Evolutionary conservation across 2,329 filamentous ascomycete genomes (phyloP).

Genomic region (Cladosporium sp.): DNA sequence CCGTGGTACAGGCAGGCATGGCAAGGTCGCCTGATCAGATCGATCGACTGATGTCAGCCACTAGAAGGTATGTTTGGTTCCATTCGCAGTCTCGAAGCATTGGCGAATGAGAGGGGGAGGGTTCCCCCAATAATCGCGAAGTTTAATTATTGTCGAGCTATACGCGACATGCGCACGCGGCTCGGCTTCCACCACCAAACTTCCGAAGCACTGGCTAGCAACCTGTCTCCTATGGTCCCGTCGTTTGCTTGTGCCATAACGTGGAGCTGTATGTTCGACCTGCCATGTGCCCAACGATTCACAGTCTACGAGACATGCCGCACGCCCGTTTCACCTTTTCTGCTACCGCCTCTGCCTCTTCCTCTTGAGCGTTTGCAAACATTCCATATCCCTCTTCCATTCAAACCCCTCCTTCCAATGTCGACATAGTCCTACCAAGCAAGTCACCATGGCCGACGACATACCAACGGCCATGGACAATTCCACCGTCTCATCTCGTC

Average conservation of each 20-base stretch:
- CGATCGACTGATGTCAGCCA: not conserved
- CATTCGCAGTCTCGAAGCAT: not conserved
- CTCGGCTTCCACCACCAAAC: slow-evolving; percentile 6
- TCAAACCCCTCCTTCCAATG: slow-evolving; percentile 1
- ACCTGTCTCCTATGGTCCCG: not conserved
- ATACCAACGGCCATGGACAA: slow-evolving; percentile 30
- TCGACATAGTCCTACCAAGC: slow-evolving; percentile 5
- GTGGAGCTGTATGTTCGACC: slow-evolving; percentile 19
- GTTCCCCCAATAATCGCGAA: not conserved
- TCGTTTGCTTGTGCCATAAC: not conserved
- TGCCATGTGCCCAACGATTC: slow-evolving; percentile 5
- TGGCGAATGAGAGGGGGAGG: not conserved
- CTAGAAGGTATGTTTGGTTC: not conserved
- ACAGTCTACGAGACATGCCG: slow-evolving; percentile 10
- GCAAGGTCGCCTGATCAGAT: not conserved
- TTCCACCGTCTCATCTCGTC: slow-evolving; percentile 35
- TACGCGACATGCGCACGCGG: not conserved
- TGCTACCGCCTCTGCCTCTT: not conserved
- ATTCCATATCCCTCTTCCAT: not conserved
- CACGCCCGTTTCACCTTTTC: not conserved
- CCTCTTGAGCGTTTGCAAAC: not conserved
- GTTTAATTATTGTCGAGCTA: not conserved
- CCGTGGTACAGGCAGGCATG: not conserved
- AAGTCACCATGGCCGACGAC: slow-evolving; percentile 7
- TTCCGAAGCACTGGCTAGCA: not conserved